Evolutionary conservation across 2,329 filamentous ascomycete species (phyloP), one percentile per base, ranked within the genome.

Genomic region (Colletotrichum karsti): DNA sequence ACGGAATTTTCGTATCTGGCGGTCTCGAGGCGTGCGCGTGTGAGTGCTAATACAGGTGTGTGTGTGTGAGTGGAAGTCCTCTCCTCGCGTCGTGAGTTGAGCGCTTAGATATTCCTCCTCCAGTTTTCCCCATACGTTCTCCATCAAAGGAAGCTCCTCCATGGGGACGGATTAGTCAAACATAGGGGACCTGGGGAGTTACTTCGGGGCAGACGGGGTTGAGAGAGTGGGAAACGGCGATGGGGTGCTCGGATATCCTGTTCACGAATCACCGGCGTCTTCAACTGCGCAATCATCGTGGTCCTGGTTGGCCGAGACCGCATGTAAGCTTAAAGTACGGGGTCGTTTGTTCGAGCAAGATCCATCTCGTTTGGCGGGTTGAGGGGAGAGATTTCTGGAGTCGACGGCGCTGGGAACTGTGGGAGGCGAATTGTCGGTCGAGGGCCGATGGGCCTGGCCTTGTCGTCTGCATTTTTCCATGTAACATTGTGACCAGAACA

Each of bases 101-200:
- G 60, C 42, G 51, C 59, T 63, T 67, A 62, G 63, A 50, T 63
- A 56, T 56, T 33, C 50, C 64, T 10, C 20, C 51, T 46, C 59
- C 59, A 48, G 44, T 26, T 53, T 57, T 53, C 64, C 64, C 44
- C 51, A 51, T 46, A 67, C 24, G 7, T 28, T 44, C 59, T 28
- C 64, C 64, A 63, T 63, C 5, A 5, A 64, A 67, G 59, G 59
- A 67, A 67, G 51, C 35, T 58, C 64, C 26, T 58, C 37, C 51
- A 51, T 44, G 64, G 51, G 22, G 59, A 51, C 42, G 3, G 24
- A 30, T 3, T 13, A 20, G 28, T 46, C 26, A 33, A 53, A 26
- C 22, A 50, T 22, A 24, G 46, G 22, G 55, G 57, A 65, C 48
- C 37, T 51, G 55, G 62, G 22, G 62, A 42, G 18, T 18, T 35